These are phyloP conservation scores for Andrographis paniculata DNA, from an alignment of 305 asterid species.

Conservation along the genomic window DNA sequence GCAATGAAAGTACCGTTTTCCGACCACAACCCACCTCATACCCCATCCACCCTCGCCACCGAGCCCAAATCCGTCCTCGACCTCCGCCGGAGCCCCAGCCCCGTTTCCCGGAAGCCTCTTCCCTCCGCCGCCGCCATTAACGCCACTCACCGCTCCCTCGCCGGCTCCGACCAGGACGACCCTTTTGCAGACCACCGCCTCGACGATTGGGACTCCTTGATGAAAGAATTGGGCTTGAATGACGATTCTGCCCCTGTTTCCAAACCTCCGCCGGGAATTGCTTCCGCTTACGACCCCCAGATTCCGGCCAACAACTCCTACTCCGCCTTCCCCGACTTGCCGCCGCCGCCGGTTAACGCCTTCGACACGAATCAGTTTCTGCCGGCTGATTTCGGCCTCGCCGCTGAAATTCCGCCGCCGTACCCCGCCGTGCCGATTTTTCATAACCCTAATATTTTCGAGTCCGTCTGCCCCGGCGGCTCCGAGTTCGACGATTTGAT, in stretches of 20 bases:
- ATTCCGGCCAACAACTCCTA: conserved; percentile 19
- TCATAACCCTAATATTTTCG: conserved; percentile 16
- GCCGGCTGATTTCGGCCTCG: conserved; percentile 35
- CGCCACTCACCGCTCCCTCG: background rate
- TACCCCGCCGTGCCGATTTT: too few species aligned
- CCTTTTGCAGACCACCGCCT: conserved; percentile 47
- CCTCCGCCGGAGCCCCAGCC: conserved; percentile 70
- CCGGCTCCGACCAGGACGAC: background rate
- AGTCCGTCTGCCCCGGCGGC: conserved; percentile 17
- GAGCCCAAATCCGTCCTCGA: conserved; percentile 97
- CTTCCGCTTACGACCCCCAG: conserved; percentile 15
- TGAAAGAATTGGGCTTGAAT: conserved; percentile 78
- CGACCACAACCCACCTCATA: conserved; percentile 26
- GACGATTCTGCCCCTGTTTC: conserved; percentile 42
- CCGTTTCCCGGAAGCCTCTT: conserved; percentile 61
- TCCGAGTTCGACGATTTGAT: conserved; percentile 54
- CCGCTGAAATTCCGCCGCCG: conserved; percentile 29
- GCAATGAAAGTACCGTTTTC: too few species aligned
- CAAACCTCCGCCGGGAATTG: conserved; percentile 19
- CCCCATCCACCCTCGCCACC: conserved; percentile 17
- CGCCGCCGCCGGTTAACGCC: conserved; percentile 25
- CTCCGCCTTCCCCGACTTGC: conserved; percentile 30
- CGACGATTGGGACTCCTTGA: conserved; percentile 81
- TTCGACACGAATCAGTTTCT: conserved; percentile 44
- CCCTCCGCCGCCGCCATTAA: too few species aligned